A percentile compares a stretch with the other conserved stretches of the same genome.
Conservation (phyloP, 495 filamentous ascomycete species). For the Pyrenopolyporus hunteri region DNA sequence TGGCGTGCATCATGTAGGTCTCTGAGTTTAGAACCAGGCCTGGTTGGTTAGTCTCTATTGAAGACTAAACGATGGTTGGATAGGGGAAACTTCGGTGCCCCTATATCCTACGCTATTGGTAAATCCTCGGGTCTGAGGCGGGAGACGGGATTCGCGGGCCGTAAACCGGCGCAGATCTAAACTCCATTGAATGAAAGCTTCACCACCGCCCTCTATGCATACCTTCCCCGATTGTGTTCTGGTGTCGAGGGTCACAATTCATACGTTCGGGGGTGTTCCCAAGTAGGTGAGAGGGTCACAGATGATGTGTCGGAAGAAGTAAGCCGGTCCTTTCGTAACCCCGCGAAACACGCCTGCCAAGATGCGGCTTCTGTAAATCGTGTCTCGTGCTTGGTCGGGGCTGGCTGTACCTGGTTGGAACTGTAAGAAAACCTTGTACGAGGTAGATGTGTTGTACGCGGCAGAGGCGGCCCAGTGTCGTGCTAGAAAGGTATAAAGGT, state of each 20-base stretch:
- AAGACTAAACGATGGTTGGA: conserved; percentile 22
- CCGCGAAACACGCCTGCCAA: conserved; percentile 27
- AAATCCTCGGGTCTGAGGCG: conserved; percentile 21
- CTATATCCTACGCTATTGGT: conserved; percentile 22
- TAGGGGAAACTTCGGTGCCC: conserved; percentile 25
- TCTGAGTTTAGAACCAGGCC: neutral
- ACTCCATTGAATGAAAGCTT: conserved; percentile 22
- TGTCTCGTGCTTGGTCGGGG: conserved; percentile 6
- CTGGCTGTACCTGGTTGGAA: conserved; percentile 1
- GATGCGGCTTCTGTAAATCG: conserved; percentile 6
- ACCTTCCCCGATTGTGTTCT: conserved; percentile 23
- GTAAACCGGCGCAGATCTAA: conserved; percentile 34
- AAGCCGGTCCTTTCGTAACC: conserved; percentile 20
- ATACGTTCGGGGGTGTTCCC: conserved; percentile 9
- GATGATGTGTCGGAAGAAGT: conserved; percentile 17
- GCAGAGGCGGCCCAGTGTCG: conserved; percentile 17
- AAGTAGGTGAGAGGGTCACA: conserved; percentile 7
- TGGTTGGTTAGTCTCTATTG: neutral
- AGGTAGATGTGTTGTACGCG: conserved; percentile 1
- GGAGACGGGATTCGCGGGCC: conserved; percentile 18
- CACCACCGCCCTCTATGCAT: conserved; percentile 3
- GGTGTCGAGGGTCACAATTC: conserved; percentile 34
- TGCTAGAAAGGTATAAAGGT: conserved; percentile 25
- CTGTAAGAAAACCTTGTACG: conserved; percentile 19
- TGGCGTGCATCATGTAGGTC: too few relatives aligned